Percentiles rank a stretch among this genome's conserved stretches.
phyloP scores from a whole-genome alignment of 106 monocot species.

The Dioscorea dumetorum region DNA sequence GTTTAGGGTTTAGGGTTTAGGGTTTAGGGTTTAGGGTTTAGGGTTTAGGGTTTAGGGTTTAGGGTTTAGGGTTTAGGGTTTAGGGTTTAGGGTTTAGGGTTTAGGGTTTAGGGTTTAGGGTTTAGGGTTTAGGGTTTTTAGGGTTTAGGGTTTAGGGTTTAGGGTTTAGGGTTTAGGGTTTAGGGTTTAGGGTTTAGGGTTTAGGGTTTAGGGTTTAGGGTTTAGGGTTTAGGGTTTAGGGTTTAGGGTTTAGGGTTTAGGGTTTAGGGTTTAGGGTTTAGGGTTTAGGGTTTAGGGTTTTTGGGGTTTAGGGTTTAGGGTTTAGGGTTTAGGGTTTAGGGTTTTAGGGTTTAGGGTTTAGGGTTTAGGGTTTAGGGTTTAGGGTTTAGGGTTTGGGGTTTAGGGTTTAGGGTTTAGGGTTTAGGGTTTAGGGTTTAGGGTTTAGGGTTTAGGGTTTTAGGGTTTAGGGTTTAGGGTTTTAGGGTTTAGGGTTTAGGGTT shows the following conservation, averaged over 20 bases:
- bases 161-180: conserved; percentile 19
- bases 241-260: conserved; percentile 29
- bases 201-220: conserved; percentile 25
- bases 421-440: conserved; percentile 17
- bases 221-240: conserved; percentile 22
- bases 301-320: conserved; percentile 28
- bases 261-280: conserved; percentile 16
- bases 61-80: conserved; percentile 18
- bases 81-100: conserved; percentile 26
- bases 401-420: conserved; percentile 21
- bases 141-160: conserved; percentile 24
- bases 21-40: conserved; percentile 20
- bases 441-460: conserved; percentile 21
- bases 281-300: conserved; percentile 16
- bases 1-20: conserved; percentile 18
- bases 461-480: too few species aligned
- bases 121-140: conserved; percentile 24
- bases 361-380: conserved; percentile 19
- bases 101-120: conserved; percentile 24
- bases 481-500: conserved; percentile 5
- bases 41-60: conserved; percentile 11
- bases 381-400: conserved; percentile 17
- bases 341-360: conserved; percentile 10
- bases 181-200: conserved; percentile 24
- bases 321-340: conserved; percentile 16